Evolutionary conservation across 305 asterid genomes (phyloP).

Genomic region (Fraxinus latifolia): DNA sequence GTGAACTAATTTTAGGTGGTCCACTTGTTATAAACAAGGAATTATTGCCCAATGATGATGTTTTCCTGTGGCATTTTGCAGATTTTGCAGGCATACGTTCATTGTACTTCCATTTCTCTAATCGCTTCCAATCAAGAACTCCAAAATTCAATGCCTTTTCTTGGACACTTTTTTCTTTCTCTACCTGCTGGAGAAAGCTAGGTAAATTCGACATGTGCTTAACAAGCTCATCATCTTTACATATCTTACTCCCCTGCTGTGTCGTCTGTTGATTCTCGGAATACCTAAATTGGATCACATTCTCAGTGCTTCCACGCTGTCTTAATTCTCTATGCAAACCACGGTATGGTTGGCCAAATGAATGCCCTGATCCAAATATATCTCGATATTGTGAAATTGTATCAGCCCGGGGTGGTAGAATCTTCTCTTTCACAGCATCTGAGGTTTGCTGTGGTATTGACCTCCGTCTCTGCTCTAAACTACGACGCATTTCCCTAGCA

Average conservation of each 20-base stretch:
- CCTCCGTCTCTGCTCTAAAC: slow-evolving; percentile 34
- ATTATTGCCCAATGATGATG: slow-evolving; percentile 31
- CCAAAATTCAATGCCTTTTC: slow-evolving; percentile 88
- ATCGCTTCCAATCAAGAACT: slow-evolving; percentile 83
- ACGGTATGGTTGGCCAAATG: slow-evolving; percentile 41
- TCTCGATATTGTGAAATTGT: slow-evolving; percentile 25
- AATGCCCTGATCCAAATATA: slow-evolving; percentile 27
- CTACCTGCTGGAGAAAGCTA: slow-evolving; percentile 63
- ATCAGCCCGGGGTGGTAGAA: slow-evolving; percentile 23
- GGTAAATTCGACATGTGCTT: slow-evolving; percentile 93
- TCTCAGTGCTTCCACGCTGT: slow-evolving; percentile 29
- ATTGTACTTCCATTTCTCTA: slow-evolving; percentile 80
- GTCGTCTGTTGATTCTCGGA: slow-evolving; percentile 35
- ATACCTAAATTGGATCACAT: slow-evolving; percentile 28
- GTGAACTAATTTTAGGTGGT: slow-evolving; percentile 34
- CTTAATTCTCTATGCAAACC: slow-evolving; percentile 30
- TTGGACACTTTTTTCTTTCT: slow-evolving; percentile 55
- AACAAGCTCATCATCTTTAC: slow-evolving; percentile 68
- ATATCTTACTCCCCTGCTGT: slow-evolving; percentile 22
- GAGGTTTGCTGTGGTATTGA: slow-evolving; percentile 24
- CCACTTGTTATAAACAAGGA: slow-evolving; percentile 35
- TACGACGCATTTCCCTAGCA: slow-evolving; percentile 37
- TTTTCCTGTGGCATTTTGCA: slow-evolving; percentile 37
- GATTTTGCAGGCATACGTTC: slow-evolving; percentile 65
- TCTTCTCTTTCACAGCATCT: slow-evolving; percentile 32